Percentiles rank a stretch among this genome's conserved stretches.
These are phyloP conservation scores for Asclepias syriaca DNA, from an alignment of 257 asterid genomes.

Conservation along the genomic window DNA sequence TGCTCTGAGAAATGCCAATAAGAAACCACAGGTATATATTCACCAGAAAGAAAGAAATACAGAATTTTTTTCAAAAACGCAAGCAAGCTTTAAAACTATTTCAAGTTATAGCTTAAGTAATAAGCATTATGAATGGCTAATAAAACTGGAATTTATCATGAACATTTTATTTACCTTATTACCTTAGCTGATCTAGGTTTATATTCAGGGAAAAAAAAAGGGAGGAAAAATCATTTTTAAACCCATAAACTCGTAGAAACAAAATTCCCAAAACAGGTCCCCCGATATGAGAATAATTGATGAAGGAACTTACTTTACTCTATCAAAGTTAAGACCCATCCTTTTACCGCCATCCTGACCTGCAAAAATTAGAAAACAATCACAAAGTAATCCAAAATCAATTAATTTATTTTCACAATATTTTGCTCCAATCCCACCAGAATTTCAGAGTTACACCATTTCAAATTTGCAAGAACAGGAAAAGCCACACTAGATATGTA, in stretches of 20 bases:
- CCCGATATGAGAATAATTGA: not conserved
- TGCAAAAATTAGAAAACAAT: slow-evolving; percentile 27
- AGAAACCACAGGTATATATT: not conserved
- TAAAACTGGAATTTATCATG: not conserved
- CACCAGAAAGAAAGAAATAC: not conserved
- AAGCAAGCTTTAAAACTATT: not conserved
- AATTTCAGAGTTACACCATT: not conserved
- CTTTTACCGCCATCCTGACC: slow-evolving; percentile 95
- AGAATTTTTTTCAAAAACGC: not conserved
- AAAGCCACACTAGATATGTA: not conserved
- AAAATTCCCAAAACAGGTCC: not conserved
- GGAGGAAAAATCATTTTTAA: not conserved
- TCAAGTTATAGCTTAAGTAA: not conserved
- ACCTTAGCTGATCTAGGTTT: not conserved
- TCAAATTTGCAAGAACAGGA: not conserved
- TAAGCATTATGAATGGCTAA: not conserved
- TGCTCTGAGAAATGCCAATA: not conserved
- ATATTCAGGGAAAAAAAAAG: too few relatives aligned
- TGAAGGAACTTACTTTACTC: slow-evolving; percentile 58
- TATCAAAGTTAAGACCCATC: slow-evolving; percentile 88
- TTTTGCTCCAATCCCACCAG: not conserved
- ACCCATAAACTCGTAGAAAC: not conserved
- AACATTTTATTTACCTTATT: not conserved
- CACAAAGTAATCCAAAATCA: not conserved
- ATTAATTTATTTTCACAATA: not conserved